phyloP scores from a whole-genome alignment of 345 rosid genomes.

The Eucalyptus victrix region DNA sequence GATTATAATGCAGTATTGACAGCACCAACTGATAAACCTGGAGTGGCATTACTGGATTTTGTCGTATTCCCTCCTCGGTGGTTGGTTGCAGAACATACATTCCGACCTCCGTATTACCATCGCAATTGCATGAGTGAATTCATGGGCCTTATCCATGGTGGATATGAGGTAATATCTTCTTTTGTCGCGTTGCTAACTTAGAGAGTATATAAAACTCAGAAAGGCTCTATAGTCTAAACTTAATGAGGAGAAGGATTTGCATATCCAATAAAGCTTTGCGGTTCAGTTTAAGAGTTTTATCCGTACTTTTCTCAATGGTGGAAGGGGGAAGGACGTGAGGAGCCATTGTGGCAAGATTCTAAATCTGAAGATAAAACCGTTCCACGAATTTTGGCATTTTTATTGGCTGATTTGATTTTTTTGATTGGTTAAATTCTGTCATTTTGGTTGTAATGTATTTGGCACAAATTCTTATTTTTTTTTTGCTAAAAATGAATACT shows the following conservation, averaged over 20 bases:
- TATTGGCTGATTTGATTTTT: neutral
- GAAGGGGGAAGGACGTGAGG: neutral
- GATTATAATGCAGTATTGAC: constrained; percentile 61
- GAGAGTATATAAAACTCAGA: neutral
- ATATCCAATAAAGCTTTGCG: neutral
- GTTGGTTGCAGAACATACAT: constrained; percentile 97
- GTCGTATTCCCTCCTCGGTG: constrained; percentile 94
- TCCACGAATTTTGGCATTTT: neutral
- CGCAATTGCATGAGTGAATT: constrained; percentile 99
- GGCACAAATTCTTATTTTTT: too few species aligned
- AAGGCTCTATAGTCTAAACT: neutral
- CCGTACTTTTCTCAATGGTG: neutral
- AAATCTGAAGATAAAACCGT: neutral
- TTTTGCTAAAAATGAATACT: too few species aligned
- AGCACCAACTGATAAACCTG: constrained; percentile 95
- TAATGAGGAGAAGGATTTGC: neutral
- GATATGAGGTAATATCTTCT: constrained; percentile 63
- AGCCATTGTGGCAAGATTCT: neutral
- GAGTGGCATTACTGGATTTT: constrained; percentile 92
- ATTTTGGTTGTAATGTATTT: neutral
- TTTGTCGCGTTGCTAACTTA: neutral
- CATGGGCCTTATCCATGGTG: constrained; percentile 90
- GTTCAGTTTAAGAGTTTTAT: neutral
- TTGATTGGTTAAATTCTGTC: neutral
- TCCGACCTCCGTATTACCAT: constrained; percentile 91